These are phyloP conservation scores for Silene coronaria DNA, from an alignment of 179 eudicot genomes.

Conservation along the genomic window DNA sequence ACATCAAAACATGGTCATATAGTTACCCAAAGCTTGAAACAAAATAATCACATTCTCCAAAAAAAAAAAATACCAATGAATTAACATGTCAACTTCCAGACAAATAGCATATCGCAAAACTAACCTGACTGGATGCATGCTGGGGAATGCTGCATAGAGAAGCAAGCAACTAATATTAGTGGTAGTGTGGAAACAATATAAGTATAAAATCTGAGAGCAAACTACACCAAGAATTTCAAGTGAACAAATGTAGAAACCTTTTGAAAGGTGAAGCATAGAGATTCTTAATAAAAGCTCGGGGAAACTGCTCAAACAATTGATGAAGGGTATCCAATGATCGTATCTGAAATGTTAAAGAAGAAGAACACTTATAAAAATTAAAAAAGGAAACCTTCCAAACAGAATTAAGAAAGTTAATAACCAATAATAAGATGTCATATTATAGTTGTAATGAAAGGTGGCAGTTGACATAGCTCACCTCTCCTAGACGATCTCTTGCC, in stretches of 20 bases:
- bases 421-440: background rate
- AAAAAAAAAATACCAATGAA: no score
- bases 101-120: conserved; percentile 24
- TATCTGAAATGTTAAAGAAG: conserved; percentile 44
- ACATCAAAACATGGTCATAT: background rate
- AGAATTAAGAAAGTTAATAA: background rate
- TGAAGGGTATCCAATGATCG: conserved; percentile 93
- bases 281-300: conserved; percentile 72
- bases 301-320: conserved; percentile 88
- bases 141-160: conserved; percentile 51
- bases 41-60: background rate
- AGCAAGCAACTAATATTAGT: conserved; percentile 9
- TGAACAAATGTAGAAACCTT: conserved; percentile 24
- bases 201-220: background rate
- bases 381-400: background rate
- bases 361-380: background rate
- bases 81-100: background rate
- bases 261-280: conserved; percentile 55
- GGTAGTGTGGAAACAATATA: background rate
- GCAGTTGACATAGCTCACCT: conserved; percentile 46
- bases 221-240: background rate
- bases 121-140: conserved; percentile 50
- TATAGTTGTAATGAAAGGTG: background rate
- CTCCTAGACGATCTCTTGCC: conserved; percentile 97
- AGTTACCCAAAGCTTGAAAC: background rate